Base-by-base conservation (phyloP, 345 rosid species). In the Eucalyptus victrix region DNA sequence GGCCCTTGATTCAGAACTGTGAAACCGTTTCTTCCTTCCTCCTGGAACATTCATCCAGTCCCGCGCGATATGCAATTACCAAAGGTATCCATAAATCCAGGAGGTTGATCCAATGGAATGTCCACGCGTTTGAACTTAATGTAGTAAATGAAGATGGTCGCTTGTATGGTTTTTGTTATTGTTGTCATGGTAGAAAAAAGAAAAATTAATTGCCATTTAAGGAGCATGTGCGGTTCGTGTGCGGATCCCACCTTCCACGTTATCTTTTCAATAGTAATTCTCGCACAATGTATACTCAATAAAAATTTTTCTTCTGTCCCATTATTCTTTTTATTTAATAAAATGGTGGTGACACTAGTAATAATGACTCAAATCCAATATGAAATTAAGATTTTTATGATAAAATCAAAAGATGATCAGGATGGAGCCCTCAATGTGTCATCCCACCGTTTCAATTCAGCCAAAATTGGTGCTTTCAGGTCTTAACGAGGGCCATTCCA, bases 281-380 rank as follows among this genome's bases (percentile, higher is more conserved):
- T n/a, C 37, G 21, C 76, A n/a, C 76, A 8, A 15, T 7, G 40
- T 28, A 28, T 60, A 60, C 34, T 28, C 34, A 60, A 28, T 28
- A 28, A 28, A 13, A 12, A 6, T 0, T 0, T 60, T 60, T 60
- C 34, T 60, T 0, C 32, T 12, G 8, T 13, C 69, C 2, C 24
- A 5, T 4, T 34, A 5, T 69, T 69, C 80, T 69, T 34, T 69
- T 34, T 34, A 34, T 21, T 21, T 21, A 37, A 76, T 9, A 76
- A 37, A 40, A 23, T 6, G 28, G 30, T 40, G 16, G 16, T 76
- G 5, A 76, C 40, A 37, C 7, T 1, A 37, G 14, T 19, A 19
- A 40, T 76, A 4, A 76, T 76, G 83, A 76, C 47, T 40, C 44
- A 40, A 21, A 37, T 40, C 47, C 9, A 40, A 21, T 37, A 37